Conservation (phyloP, 108 stramenopile species). For the Mayamaea pseudoterrestris region DNA sequence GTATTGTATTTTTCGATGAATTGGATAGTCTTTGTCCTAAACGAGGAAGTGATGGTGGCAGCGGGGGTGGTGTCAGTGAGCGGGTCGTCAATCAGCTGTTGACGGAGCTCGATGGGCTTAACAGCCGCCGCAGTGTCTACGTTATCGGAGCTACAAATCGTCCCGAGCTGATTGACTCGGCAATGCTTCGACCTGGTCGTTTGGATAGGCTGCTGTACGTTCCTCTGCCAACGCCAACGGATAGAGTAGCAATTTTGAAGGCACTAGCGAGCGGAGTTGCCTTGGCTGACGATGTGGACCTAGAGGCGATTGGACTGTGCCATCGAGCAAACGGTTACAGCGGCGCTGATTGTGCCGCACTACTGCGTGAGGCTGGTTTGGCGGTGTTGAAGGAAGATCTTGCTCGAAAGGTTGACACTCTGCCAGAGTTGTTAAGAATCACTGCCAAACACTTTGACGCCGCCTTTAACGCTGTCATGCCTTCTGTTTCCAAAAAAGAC, state of each 20-base stretch:
- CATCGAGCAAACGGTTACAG: conserved; percentile 70
- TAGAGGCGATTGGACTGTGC: conserved; percentile 53
- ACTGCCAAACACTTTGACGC: conserved; percentile 55
- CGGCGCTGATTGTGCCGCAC: conserved; percentile 83
- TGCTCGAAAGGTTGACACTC: conserved; percentile 3
- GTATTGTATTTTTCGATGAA: conserved; percentile 99
- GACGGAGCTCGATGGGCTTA: conserved; percentile 98
- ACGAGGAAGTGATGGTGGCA: conserved; percentile 83
- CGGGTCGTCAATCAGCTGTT: conserved; percentile 97
- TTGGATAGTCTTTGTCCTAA: conserved; percentile 92
- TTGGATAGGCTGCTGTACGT: conserved; percentile 90
- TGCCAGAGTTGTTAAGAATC: conserved; percentile 34
- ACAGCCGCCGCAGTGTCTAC: conserved; percentile 84
- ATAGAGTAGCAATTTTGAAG: conserved; percentile 72
- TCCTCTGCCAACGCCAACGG: conserved; percentile 78
- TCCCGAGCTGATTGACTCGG: conserved; percentile 90
- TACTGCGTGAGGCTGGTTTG: conserved; percentile 82
- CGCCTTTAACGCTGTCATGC: conserved; percentile 76
- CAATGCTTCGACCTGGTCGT: conserved; percentile 92
- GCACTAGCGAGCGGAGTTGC: conserved; percentile 51
- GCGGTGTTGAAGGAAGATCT: conserved; percentile 64
- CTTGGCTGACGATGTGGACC: conserved; percentile 51
- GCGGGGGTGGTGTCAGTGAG: conserved; percentile 88
- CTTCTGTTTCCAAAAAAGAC: conserved; percentile 76
- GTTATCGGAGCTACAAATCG: conserved; percentile 95